phyloP scores from a whole-genome alignment of 352 stramenopile genomes.

The Globisporangium radiosum region DNA sequence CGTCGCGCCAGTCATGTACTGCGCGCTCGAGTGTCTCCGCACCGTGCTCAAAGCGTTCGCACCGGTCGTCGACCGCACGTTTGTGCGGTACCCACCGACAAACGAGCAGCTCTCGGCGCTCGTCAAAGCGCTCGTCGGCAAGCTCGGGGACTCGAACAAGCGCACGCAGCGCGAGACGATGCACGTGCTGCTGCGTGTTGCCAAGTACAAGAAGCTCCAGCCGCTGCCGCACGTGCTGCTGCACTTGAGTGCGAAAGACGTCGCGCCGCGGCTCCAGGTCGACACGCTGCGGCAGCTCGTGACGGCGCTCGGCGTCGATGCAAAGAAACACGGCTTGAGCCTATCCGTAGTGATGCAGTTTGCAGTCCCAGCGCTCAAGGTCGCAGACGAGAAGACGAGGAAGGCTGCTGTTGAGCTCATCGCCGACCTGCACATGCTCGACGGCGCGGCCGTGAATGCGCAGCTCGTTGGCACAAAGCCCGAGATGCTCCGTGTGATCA shows the following conservation, averaged over 20 bases:
- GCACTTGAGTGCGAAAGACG: constrained; percentile 54
- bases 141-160: constrained; percentile 78
- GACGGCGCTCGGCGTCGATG: constrained; percentile 38
- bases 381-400: constrained; percentile 72
- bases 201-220: constrained; percentile 54
- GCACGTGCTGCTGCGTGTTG: constrained; percentile 53
- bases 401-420: constrained; percentile 66
- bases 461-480: constrained; percentile 51
- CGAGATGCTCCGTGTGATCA: constrained; percentile 72
- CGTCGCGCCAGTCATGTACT: constrained; percentile 80
- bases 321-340: constrained; percentile 25
- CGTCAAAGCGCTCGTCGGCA: constrained; percentile 40
- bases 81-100: constrained; percentile 31
- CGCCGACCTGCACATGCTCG: constrained; percentile 42
- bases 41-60: constrained; percentile 61
- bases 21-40: constrained; percentile 63
- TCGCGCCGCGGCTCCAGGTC: constrained; percentile 43
- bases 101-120: constrained; percentile 57
- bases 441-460: constrained; percentile 27
- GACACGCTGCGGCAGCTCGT: constrained; percentile 53
- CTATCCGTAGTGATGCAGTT: constrained; percentile 65
- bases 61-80: constrained; percentile 35
- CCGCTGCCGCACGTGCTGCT: constrained; percentile 51
- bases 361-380: constrained; percentile 58
- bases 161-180: constrained; percentile 64